Base-by-base conservation (phyloP, 2,329 filamentous ascomycete species). In the Alternaria burnsii region DNA sequence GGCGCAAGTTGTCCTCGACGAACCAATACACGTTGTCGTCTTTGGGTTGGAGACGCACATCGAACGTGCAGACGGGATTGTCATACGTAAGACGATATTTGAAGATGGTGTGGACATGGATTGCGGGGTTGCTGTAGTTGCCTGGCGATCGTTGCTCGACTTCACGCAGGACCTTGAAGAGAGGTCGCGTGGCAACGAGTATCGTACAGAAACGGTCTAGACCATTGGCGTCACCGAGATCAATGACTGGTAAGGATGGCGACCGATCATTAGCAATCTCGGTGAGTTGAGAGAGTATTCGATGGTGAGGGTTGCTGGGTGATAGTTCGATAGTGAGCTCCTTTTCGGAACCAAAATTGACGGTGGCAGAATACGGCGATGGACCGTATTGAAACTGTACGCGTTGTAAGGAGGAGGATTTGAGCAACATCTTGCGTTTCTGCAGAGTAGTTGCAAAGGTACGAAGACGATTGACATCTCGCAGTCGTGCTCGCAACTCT, bases 391-490 rank as follows among this genome's bases (percentile, higher is more conserved):
- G 86, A 74, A 95, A 93, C 3, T 85, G 80, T 6, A 95, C 84
- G 62, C 72, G 66, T 38, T 73, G 86, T 82, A 66, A 82, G 82
- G 56, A 94, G 83, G 41, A 84, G 81, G 66, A 89, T 84, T 72
- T 86, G 85, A 43, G 81, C 80, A 36, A 91, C 84, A 52, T 84
- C 82, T 66, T 86, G 82, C 63, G 82, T 81, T 55, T 87, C 82
- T 75, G 69, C 63, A 94, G 85, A 1, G 89, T 87, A 44, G 88
- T 85, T 26, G 93, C 82, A 70, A 91, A 92, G 43, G 86, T 85
- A 40, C 92, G 88, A 28, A 95, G 83, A 20, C 89, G 86, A 70
- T 91, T 87, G 58, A 95, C 86, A 12, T 88, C 86, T 66, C 87
- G 85, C 46, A 93, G 81, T 28, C 88, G 84, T 52, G 84, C 81